These are phyloP conservation scores for Trametes meyenii DNA, from an alignment of 768 basidiomycete genomes.

Conservation along the genomic window DNA sequence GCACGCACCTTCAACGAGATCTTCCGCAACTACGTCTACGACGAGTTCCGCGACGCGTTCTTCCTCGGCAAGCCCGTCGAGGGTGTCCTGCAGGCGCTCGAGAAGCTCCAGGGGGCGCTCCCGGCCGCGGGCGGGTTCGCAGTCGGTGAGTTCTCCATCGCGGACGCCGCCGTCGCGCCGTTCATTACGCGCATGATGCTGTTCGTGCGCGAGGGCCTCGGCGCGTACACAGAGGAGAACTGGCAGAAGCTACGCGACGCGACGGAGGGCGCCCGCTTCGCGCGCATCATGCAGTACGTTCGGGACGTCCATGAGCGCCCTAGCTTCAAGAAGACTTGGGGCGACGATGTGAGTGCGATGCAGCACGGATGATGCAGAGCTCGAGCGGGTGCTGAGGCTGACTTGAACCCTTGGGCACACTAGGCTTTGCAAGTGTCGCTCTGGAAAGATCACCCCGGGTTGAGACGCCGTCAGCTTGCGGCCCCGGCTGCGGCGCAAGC, in stretches of 20 bases:
- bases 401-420: too few relatives aligned
- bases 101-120: slow-evolving; percentile 51
- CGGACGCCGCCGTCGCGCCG: slow-evolving; percentile 62
- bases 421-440: too few relatives aligned
- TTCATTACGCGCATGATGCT: slow-evolving; percentile 57
- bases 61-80: slow-evolving; percentile 47
- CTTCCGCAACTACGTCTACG: slow-evolving; percentile 45
- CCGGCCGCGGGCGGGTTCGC: slow-evolving; percentile 47
- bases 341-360: slow-evolving; percentile 43
- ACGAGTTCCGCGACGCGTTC: slow-evolving; percentile 41
- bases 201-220: slow-evolving; percentile 51
- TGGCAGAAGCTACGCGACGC: slow-evolving; percentile 47
- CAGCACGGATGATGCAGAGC: too few relatives aligned
- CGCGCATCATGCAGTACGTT: slow-evolving; percentile 50
- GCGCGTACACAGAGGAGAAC: slow-evolving; percentile 49
- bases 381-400: too few relatives aligned
- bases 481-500: too few relatives aligned
- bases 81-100: slow-evolving; percentile 43
- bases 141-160: slow-evolving; percentile 52
- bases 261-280: slow-evolving; percentile 49
- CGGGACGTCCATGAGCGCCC: slow-evolving; percentile 49
- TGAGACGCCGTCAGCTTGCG: too few relatives aligned
- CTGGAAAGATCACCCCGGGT: too few relatives aligned
- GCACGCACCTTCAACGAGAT: slow-evolving; percentile 64
- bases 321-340: slow-evolving; percentile 56